phyloP scores from a whole-genome alignment of 1,139 yeast species.

The Candida gigantensis region DNA sequence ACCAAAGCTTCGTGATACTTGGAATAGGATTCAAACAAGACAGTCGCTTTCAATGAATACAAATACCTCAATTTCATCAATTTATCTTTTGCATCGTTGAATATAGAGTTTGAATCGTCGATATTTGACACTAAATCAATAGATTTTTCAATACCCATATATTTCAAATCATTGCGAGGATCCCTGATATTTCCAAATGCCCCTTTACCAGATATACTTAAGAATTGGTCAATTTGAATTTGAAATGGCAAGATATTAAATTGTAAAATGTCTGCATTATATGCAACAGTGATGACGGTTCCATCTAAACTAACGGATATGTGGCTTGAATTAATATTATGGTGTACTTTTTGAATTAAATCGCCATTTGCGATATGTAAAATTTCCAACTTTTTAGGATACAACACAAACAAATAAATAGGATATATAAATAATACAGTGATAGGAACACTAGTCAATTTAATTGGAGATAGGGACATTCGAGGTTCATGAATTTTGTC shows the following conservation, averaged over 20 bases:
- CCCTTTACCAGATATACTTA: slow-evolving; percentile 27
- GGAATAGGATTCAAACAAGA: slow-evolving; percentile 36
- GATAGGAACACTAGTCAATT: slow-evolving; percentile 33
- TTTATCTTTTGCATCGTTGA: slow-evolving; percentile 26
- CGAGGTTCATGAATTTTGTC: slow-evolving; percentile 13
- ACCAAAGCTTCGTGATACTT: slow-evolving; percentile 45
- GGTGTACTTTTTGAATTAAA: slow-evolving; percentile 42
- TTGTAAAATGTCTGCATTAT: slow-evolving; percentile 31
- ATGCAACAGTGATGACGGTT: slow-evolving; percentile 25
- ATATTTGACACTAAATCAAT: slow-evolving; percentile 32
- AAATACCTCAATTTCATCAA: slow-evolving; percentile 34
- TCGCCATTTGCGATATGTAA: slow-evolving; percentile 47
- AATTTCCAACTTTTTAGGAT: slow-evolving; percentile 44
- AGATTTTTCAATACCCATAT: slow-evolving; percentile 38
- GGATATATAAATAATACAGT: slow-evolving; percentile 43
- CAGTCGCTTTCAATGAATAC: slow-evolving; percentile 31
- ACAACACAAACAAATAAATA: slow-evolving; percentile 43
- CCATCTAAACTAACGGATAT: slow-evolving; percentile 18
- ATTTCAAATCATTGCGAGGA: slow-evolving; percentile 31
- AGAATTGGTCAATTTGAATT: slow-evolving; percentile 43
- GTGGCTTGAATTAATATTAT: slow-evolving; percentile 28
- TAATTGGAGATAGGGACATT: slow-evolving; percentile 24
- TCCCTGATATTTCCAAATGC: slow-evolving; percentile 23
- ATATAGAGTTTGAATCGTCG: slow-evolving; percentile 17
- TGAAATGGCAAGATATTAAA: slow-evolving; percentile 35